Evolutionary conservation across 805 yeast genomes (phyloP).

Genomic region (Pichia nanzhaoensis): DNA sequence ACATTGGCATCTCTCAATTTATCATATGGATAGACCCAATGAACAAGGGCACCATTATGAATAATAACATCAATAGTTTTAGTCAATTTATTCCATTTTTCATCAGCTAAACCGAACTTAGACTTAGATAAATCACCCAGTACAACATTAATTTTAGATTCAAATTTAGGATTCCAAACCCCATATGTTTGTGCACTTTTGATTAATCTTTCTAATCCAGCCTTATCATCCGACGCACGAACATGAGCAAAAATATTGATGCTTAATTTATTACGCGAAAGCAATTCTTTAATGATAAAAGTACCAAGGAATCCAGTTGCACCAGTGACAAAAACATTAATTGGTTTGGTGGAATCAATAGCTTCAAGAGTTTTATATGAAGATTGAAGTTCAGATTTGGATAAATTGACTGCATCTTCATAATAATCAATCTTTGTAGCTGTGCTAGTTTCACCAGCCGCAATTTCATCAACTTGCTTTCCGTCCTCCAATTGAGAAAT

Average conservation of each 20-base stretch:
- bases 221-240: constrained; percentile 62
- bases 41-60: constrained; percentile 97
- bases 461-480: constrained; percentile 31
- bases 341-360: constrained; percentile 20
- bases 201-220: constrained; percentile 71
- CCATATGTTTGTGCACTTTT: constrained; percentile 80
- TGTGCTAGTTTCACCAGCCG: constrained; percentile 23
- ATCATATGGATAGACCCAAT: constrained; percentile 95
- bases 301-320: constrained; percentile 96
- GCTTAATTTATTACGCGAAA: constrained; percentile 38
- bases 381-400: constrained; percentile 33
- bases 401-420: constrained; percentile 61
- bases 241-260: constrained; percentile 81
- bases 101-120: constrained; percentile 61
- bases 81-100: constrained; percentile 52
- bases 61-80: constrained; percentile 69
- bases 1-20: constrained; percentile 92
- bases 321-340: constrained; percentile 79
- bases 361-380: constrained; percentile 39
- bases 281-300: constrained; percentile 71
- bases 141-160: constrained; percentile 55
- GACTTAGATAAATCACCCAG: constrained; percentile 72
- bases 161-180: constrained; percentile 61
- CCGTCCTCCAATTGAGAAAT: constrained; percentile 45
- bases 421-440: constrained; percentile 45